A percentile compares a stretch with the other conserved stretches of the same genome.
Conservation (phyloP, 139 green algal species). For the Micractinium sp. region DNA sequence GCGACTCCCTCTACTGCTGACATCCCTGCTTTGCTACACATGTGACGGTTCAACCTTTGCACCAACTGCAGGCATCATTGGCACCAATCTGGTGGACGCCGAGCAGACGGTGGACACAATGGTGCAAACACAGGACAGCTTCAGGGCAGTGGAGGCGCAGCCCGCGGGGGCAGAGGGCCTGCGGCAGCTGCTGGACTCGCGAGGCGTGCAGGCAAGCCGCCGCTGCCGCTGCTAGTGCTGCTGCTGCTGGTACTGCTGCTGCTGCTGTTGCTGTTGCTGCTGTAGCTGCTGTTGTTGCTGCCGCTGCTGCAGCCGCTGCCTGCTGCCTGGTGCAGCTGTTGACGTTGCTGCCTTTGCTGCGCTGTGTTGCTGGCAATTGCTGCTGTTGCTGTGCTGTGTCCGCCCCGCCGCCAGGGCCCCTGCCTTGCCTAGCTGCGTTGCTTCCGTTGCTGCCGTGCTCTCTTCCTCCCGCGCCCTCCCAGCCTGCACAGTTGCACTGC, state of each 20-base stretch:
- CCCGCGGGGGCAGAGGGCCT: slow-evolving; percentile 39
- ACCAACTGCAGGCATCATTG: slow-evolving; percentile 79
- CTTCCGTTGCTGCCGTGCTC: no score
- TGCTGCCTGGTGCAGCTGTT: background rate
- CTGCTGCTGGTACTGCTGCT: background rate
- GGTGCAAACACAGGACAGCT: slow-evolving; percentile 5
- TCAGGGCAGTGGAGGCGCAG: background rate
- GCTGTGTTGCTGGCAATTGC: no score
- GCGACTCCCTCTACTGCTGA: no score
- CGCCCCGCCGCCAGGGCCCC: no score
- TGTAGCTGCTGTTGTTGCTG: background rate
- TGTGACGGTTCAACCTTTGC: background rate
- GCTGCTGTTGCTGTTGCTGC: background rate
- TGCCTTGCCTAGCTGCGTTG: no score
- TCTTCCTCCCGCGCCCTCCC: no score
- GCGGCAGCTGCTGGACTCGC: slow-evolving; percentile 49
- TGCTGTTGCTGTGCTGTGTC: no score
- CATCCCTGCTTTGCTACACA: background rate
- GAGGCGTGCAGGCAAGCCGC: slow-evolving; percentile 32
- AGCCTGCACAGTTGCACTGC: no score
- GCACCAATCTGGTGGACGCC: slow-evolving; percentile 87
- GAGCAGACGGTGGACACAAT: slow-evolving; percentile 80
- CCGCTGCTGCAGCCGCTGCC: background rate
- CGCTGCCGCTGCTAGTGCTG: background rate
- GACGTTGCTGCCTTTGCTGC: no score